Evolutionary conservation across 192 early-diverging fungal species (phyloP), one percentile per base, ranked within the genome.

Genomic region (Coemansia sp.): DNA sequence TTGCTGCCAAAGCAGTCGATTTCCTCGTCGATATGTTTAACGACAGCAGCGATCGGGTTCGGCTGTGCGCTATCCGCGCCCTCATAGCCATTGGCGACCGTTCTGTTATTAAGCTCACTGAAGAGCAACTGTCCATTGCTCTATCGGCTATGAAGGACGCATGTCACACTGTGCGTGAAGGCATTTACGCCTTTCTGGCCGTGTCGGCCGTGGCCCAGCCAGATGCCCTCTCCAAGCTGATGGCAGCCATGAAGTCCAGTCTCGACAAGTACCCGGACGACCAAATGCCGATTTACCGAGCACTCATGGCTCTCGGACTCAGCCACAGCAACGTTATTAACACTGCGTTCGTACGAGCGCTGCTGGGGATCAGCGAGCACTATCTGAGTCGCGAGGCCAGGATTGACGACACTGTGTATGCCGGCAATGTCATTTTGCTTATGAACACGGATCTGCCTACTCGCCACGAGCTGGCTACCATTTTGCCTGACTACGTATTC

Each of bases 1-100:
- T 97, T 75, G 85, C 91, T 0, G 68, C 81, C 14, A 83, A 85
- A n/a, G 89, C 94, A 0, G 75, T 94, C 0, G 91, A 92, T 52
- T 93, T 88, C 58, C 83, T 97, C 33, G 90, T 96, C 62, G 96
- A 97, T 61, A 99, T 99, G 93, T 94, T 99, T 65, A 96, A 97
- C 77, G 96, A 99, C 77, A 94, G 96, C 70, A 92, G 92, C 68
- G 87, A 91, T 65, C 82, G 82, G 39, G 91, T 99, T 3, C 89
- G 96, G 0, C 66, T 94, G 6, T 89, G 93, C 41, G 87, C 94
- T 1, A 88, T 96, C 34, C 83, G 83, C 18, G 91, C 86, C 53
- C 84, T 99, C 13, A 81, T 78, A 20, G 84, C 87, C 43, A 89
- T 99, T 50, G 93, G 89, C 1, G 68, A 70, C 3, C 76, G 77